Conservation (phyloP, 1,284 basidiomycete species). For the Pascua guehoae region DNA sequence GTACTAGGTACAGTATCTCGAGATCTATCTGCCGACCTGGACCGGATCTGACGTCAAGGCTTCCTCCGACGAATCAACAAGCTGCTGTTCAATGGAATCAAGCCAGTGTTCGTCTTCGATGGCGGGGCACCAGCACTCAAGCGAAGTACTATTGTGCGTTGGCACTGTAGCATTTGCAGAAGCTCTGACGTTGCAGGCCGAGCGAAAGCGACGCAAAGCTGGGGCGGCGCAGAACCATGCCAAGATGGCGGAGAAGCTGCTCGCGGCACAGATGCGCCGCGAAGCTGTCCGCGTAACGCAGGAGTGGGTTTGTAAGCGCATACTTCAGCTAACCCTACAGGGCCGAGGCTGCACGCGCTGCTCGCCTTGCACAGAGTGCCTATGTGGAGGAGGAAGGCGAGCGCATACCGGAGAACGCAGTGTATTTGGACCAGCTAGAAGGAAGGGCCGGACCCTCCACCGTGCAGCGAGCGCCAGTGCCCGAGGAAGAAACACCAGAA, state of each 20-base stretch:
- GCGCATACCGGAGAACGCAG: conserved; percentile 62
- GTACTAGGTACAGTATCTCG: conserved; percentile 64
- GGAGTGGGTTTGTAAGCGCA: conserved; percentile 33
- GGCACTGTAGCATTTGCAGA: not conserved
- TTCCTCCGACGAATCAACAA: conserved; percentile 92
- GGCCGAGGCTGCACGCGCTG: conserved; percentile 35
- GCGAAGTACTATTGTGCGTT: conserved; percentile 73
- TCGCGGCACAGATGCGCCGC: conserved; percentile 88
- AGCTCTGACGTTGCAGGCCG: conserved; percentile 55
- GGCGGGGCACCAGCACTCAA: conserved; percentile 88
- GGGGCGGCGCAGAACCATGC: conserved; percentile 79
- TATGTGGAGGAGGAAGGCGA: conserved; percentile 40
- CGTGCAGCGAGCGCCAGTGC: not conserved
- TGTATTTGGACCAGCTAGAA: conserved; percentile 83
- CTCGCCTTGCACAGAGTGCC: conserved; percentile 7
- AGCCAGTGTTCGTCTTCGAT: conserved; percentile 96
- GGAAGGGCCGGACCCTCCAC: conserved; percentile 19
- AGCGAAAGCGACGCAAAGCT: conserved; percentile 79
- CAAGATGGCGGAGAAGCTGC: conserved; percentile 81
- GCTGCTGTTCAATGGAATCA: conserved; percentile 92
- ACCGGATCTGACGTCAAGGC: conserved; percentile 21
- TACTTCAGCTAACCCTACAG: conserved; percentile 7
- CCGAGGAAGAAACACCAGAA: conserved; percentile 13
- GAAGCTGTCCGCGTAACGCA: conserved; percentile 78
- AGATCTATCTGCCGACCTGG: no score